Conservation (phyloP, 306 rosid genomes). For the Prosopis cineraria region DNA sequence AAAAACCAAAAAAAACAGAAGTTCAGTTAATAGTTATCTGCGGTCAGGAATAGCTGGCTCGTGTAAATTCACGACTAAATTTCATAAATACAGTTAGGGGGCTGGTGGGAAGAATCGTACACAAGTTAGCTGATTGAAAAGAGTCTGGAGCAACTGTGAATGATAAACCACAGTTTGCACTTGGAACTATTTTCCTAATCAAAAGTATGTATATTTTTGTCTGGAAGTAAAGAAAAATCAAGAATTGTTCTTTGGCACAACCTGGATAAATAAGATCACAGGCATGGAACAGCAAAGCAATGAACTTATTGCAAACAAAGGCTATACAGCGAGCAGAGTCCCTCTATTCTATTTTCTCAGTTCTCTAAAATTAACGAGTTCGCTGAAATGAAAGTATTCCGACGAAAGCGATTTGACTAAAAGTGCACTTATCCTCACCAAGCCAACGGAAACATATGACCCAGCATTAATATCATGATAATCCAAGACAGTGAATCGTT, state of each 20-base stretch:
- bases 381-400: slow-evolving; percentile 5
- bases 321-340: slow-evolving; percentile 17
- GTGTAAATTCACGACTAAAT: slow-evolving; percentile 29
- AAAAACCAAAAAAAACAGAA: slow-evolving; percentile 16
- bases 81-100: slow-evolving; percentile 13
- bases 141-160: slow-evolving; percentile 21
- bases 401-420: slow-evolving; percentile 12
- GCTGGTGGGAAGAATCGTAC: slow-evolving; percentile 20
- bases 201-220: background rate
- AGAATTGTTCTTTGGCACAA: slow-evolving; percentile 23
- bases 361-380: slow-evolving; percentile 16
- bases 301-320: slow-evolving; percentile 28
- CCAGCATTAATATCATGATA: slow-evolving; percentile 3
- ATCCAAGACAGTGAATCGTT: slow-evolving; percentile 1
- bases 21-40: slow-evolving; percentile 25
- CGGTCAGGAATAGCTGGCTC: slow-evolving; percentile 20
- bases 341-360: background rate
- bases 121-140: slow-evolving; percentile 15
- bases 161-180: slow-evolving; percentile 26
- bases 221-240: background rate
- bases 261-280: background rate
- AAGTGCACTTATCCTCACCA: slow-evolving; percentile 18
- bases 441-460: background rate
- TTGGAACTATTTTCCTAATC: slow-evolving; percentile 14
- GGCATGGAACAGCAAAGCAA: slow-evolving; percentile 7